These are phyloP conservation scores for Picea sitchensis DNA, from an alignment of 75 land plant genomes.

Conservation along the genomic window DNA sequence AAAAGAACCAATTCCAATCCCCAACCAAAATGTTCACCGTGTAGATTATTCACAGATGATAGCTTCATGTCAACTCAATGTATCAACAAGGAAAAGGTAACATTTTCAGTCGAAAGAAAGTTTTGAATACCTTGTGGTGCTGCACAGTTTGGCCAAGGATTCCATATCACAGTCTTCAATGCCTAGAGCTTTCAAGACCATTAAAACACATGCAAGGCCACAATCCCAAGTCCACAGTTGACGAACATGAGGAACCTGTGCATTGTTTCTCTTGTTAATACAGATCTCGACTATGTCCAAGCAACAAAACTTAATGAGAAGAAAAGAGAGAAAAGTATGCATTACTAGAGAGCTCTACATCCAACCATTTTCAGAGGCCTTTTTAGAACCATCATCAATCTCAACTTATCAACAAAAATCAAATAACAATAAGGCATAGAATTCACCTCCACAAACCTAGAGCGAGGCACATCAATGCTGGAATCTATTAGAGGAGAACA, in stretches of 20 bases:
- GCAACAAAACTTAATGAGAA: neutral
- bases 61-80: neutral
- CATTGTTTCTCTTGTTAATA: neutral
- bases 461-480: constrained; percentile 35
- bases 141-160: constrained; percentile 63
- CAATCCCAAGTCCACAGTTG: constrained; percentile 91
- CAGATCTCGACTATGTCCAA: neutral
- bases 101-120: neutral
- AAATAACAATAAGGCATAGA: constrained; percentile 1
- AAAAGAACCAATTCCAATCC: neutral
- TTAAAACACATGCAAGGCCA: constrained; percentile 93
- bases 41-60: neutral
- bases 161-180: constrained; percentile 51
- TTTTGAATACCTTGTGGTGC: constrained; percentile 63
- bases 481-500: constrained; percentile 30
- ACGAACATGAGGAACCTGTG: constrained; percentile 87
- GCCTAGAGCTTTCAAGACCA: constrained; percentile 82
- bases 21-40: neutral
- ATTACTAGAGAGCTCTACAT: neutral
- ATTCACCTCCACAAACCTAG: constrained; percentile 26
- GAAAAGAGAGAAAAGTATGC: neutral
- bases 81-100: neutral
- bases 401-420: neutral
- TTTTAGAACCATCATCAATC: constrained; percentile 9
- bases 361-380: neutral